Conservation (phyloP, 2,329 filamentous ascomycete species). For the Colletotrichum sp. region DNA sequence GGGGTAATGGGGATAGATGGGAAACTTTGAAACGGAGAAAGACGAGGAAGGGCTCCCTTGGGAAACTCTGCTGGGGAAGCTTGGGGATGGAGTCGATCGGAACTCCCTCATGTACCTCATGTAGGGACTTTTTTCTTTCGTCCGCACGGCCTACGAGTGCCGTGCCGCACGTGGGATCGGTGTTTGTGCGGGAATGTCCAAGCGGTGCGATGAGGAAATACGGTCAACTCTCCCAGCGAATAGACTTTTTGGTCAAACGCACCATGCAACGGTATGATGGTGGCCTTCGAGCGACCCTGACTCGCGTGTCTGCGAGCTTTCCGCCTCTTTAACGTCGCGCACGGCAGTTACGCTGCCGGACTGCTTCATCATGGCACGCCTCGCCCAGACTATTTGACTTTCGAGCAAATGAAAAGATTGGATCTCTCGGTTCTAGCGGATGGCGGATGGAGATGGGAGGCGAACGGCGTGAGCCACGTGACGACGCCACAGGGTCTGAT, state of each 20-base stretch:
- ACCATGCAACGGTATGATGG: conserved; percentile 5
- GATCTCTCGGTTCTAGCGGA: neutral
- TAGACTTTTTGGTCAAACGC: conserved; percentile 15
- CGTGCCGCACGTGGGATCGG: neutral
- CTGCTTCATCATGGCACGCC: neutral
- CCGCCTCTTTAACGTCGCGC: neutral
- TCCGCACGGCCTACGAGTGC: neutral
- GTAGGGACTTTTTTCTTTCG: neutral
- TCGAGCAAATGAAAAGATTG: neutral
- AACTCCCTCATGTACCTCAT: neutral
- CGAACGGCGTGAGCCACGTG: neutral
- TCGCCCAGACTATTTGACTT: neutral
- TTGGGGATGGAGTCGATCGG: neutral
- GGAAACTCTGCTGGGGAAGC: neutral
- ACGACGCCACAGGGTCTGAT: neutral
- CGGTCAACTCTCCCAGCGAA: neutral
- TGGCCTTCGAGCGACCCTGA: neutral
- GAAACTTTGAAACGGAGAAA: neutral
- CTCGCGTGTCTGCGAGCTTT: neutral
- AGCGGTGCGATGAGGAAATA: neutral
- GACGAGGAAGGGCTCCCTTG: neutral
- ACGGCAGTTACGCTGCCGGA: neutral
- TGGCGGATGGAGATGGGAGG: neutral
- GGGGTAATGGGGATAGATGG: neutral
- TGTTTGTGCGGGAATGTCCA: neutral